phyloP scores from a whole-genome alignment of 2,329 filamentous ascomycete species.

The Sporothrix dimorphospora region DNA sequence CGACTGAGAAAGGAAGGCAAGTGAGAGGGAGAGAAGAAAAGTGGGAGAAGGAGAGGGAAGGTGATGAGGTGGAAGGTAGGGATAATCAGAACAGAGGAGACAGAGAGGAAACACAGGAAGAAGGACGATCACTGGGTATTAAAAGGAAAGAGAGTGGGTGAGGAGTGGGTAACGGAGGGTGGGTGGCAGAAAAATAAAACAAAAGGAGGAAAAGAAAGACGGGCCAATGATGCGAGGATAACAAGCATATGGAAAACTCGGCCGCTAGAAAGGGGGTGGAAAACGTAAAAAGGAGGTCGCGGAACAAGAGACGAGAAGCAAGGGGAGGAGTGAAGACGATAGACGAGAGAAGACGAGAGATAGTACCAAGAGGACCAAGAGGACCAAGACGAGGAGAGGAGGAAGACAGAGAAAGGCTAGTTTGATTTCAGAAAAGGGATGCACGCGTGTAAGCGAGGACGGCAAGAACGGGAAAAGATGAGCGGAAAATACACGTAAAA shows the following conservation, averaged over 20 bases:
- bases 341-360: neutral
- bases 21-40: neutral
- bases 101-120: neutral
- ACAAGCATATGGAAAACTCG: neutral
- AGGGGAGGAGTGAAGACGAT: neutral
- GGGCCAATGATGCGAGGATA: neutral
- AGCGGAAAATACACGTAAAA: neutral
- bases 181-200: neutral
- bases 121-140: constrained; percentile 25
- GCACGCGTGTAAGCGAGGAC: neutral
- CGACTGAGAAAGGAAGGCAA: neutral
- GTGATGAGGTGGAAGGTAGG: neutral
- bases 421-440: constrained; percentile 8
- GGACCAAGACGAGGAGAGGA: neutral
- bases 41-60: neutral
- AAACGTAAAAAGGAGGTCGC: neutral
- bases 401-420: neutral
- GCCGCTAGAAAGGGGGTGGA: neutral
- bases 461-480: constrained; percentile 8
- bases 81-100: neutral
- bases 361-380: neutral
- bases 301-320: neutral
- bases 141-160: neutral
- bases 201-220: neutral
- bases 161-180: neutral